Conservation (phyloP, 148 eudicot species). For the Cornus suecica region DNA sequence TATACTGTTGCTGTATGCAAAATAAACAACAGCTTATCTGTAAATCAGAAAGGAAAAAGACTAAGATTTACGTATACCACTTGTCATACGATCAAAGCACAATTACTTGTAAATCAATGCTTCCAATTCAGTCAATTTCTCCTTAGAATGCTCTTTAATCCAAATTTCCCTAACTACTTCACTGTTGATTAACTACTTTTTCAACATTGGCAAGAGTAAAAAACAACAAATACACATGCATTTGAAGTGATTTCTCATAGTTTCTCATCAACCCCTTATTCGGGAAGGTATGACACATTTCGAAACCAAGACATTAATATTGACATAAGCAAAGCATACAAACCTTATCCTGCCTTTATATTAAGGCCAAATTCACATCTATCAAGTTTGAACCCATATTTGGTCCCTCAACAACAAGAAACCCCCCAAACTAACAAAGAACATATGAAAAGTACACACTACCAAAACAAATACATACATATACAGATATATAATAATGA, state of each 20-base stretch:
- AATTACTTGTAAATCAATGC: too few species aligned
- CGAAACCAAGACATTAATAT: neutral
- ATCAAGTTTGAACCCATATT: neutral
- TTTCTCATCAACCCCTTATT: neutral
- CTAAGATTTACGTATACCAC: too few species aligned
- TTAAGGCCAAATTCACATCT: neutral
- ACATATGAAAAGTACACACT: neutral
- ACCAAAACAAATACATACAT: neutral
- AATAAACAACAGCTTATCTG: too few species aligned
- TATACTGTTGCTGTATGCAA: too few species aligned
- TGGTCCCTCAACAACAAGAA: neutral
- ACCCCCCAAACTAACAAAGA: neutral
- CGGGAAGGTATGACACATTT: neutral
- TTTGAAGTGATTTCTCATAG: neutral
- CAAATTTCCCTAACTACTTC: too few species aligned
- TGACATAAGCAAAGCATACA: neutral
- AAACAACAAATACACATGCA: neutral
- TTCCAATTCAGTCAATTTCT: too few species aligned
- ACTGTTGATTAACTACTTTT: neutral
- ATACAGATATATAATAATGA: too few species aligned
- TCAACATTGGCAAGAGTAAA: neutral
- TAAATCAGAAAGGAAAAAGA: too few species aligned
- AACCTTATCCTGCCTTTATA: neutral
- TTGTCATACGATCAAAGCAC: too few species aligned
- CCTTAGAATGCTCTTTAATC: too few species aligned